Evolutionary conservation across 1,284 basidiomycete species (phyloP).

Genomic region (Malassezia furfur): DNA sequence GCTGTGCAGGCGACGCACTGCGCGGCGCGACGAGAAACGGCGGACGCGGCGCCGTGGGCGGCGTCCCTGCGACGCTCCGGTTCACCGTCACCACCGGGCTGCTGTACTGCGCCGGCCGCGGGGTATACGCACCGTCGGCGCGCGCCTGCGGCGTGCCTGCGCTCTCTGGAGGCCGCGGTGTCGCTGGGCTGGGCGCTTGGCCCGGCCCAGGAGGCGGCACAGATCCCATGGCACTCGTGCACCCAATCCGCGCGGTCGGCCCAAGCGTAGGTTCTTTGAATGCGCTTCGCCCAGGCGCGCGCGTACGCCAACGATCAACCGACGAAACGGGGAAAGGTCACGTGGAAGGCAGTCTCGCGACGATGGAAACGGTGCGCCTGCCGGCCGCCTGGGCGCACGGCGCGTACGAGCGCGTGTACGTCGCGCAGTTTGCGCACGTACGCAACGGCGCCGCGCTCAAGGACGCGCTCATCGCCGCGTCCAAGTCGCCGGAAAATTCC

Average conservation of each 20-base stretch:
- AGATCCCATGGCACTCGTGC: slow-evolving; percentile 3
- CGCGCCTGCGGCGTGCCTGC: neutral
- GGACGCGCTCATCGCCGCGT: slow-evolving; percentile 14
- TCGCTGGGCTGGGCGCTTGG: neutral
- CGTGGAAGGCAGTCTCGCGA: neutral
- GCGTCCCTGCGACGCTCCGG: neutral
- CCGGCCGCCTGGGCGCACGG: slow-evolving; percentile 3
- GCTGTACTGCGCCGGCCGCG: slow-evolving; percentile 3
- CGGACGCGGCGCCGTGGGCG: neutral
- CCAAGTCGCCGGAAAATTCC: slow-evolving; percentile 5
- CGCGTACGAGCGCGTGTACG: slow-evolving; percentile 8
- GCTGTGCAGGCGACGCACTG: neutral
- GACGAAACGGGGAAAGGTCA: slow-evolving; percentile 1
- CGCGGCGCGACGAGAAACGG: neutral
- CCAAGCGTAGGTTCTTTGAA: neutral
- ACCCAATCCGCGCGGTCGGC: neutral
- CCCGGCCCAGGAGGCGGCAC: slow-evolving; percentile 3
- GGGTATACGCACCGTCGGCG: slow-evolving; percentile 12
- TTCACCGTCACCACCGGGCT: slow-evolving; percentile 14
- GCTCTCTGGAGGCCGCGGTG: neutral
- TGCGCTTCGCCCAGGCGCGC: neutral
- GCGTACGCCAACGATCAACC: neutral
- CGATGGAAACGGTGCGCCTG: slow-evolving; percentile 15
- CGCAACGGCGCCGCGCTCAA: slow-evolving; percentile 9
- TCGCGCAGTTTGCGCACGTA: slow-evolving; percentile 12